Evolutionary conservation across 805 yeast genomes (phyloP), one percentile per base, ranked within the genome.

Genomic region (Ogataea thermomethanolica): DNA sequence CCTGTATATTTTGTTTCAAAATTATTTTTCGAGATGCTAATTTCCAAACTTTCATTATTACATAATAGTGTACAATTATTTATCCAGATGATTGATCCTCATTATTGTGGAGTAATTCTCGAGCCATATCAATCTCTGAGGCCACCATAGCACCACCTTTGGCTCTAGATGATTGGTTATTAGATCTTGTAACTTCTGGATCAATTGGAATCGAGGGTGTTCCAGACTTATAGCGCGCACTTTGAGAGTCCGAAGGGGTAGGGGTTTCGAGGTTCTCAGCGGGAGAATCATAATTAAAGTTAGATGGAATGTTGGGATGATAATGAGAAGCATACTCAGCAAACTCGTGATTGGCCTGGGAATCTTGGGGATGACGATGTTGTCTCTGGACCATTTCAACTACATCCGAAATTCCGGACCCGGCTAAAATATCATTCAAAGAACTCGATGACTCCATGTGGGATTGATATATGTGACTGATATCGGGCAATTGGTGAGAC

Each of bases 341-440:
- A 17, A 36, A 41, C 41, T 28, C 45, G 39, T 27, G 29, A 44
- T 21, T 49, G 45, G 14, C 37, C 21, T 34, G 31, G 4, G 34
- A 24, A 7, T 39, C 33, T 25, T 39, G 43, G n/a, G 25, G 40
- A 26, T 50, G 55, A 9, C 51, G 37, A 20, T 47, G 45, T 29
- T 51, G 55, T 12, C 53, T 33, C 44, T 74, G 78, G 1, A 77
- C 81, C 31, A 76, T 76, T 43, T 78, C 81, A 4, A 78, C 84
- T 8, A 77, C 83, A 0, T 81, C 84, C 24, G 74, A 68, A 11
- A 79, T 66, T 8, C 73, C 55, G 8, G 54, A 41, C 28, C 58
- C 63, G 14, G 56, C 64, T 7, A 51, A 62, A 34, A 73, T 62
- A 37, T 73, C 79, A 38, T 63, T 71, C 35, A 47, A 41, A 3